Conservation (phyloP, 768 basidiomycete genomes). For the Boletus reticulatus region DNA sequence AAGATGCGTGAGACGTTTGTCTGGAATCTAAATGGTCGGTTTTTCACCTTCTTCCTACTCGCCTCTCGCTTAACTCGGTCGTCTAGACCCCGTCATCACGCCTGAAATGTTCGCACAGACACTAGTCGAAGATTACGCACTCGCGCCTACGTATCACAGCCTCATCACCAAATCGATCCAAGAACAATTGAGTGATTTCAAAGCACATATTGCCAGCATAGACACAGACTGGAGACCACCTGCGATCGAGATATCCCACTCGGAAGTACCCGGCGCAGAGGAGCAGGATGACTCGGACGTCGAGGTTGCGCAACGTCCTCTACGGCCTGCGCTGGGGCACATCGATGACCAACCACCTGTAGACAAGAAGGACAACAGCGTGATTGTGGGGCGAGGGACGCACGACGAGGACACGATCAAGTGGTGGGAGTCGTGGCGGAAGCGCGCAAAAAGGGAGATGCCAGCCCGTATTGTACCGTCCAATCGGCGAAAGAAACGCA, state of each 20-base stretch:
- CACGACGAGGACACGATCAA: conserved; percentile 47
- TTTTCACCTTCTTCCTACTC: background rate
- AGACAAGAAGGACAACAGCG: conserved; percentile 22
- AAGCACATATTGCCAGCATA: conserved; percentile 59
- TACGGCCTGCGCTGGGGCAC: conserved; percentile 2
- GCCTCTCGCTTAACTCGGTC: background rate
- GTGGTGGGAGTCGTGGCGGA: conserved; percentile 79
- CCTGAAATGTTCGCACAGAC: conserved; percentile 90
- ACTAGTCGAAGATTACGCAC: conserved; percentile 85
- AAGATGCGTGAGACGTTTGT: conserved; percentile 95
- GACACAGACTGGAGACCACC: conserved; percentile 41
- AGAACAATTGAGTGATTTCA: conserved; percentile 82
- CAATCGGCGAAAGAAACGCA: conserved; percentile 43
- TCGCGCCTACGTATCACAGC: conserved; percentile 61
- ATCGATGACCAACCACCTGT: conserved; percentile 26
- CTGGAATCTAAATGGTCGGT: conserved; percentile 94
- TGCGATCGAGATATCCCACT: conserved; percentile 20
- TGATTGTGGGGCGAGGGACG: conserved; percentile 34
- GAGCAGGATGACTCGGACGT: conserved; percentile 31
- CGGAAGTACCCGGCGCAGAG: conserved; percentile 23
- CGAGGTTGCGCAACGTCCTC: conserved; percentile 18
- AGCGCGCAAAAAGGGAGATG: conserved; percentile 38
- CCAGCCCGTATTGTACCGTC: conserved; percentile 25
- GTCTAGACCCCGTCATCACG: conserved; percentile 79
- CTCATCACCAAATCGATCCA: conserved; percentile 81